Evolutionary conservation across 257 asterid species (phyloP), one percentile per base, ranked within the genome.

Genomic region (Salvia splendens): DNA sequence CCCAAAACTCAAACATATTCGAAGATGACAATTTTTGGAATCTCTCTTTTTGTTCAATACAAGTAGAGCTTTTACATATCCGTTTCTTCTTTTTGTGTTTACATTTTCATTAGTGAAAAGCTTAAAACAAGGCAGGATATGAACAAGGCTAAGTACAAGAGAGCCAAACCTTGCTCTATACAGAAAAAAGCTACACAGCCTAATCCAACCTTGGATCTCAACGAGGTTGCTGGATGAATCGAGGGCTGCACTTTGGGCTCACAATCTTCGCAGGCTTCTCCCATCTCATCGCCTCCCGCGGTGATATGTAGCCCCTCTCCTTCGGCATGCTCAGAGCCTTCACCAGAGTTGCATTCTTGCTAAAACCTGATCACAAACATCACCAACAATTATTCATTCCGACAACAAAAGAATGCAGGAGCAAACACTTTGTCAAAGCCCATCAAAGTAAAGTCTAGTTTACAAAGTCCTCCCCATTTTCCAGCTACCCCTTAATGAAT

Each of bases 161-260:
- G 84, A 67, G 77, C 42, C 72, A 79, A 75, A 80, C 89, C 89
- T 90, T 83, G 94, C 86, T 75, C 89, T 75, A 81, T 74, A 84
- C 89, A 88, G 75, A 82, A 24, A 48, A 15, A 70, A 80, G 79
- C 64, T 77, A 75, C 83, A 78, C n/a, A 61, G 38, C 78, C 72
- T 71, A 66, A 45, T 32, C 61, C 68, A 28, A 64, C 47, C 47
- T 8, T n/a, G 43, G 54, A 47, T n/a, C 38, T 87, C 86, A 89
- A 65, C 89, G 96, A 5, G 97, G 97, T 83, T 87, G 98, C 80
- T 92, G 96, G 84, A 92, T 92, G 85, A 71, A 81, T 51, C 95
- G 91, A 4, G 95, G 92, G 78, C 87, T 81, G 92, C 77, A 76
- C 57, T 64, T 87, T 4, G 96, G 82, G 79, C 80, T 79, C 35